Percentiles rank a stretch among this genome's conserved stretches.
These are phyloP conservation scores for Phyllosticta citrichinensis DNA, from an alignment of 2,329 filamentous ascomycete species.

Conservation along the genomic window DNA sequence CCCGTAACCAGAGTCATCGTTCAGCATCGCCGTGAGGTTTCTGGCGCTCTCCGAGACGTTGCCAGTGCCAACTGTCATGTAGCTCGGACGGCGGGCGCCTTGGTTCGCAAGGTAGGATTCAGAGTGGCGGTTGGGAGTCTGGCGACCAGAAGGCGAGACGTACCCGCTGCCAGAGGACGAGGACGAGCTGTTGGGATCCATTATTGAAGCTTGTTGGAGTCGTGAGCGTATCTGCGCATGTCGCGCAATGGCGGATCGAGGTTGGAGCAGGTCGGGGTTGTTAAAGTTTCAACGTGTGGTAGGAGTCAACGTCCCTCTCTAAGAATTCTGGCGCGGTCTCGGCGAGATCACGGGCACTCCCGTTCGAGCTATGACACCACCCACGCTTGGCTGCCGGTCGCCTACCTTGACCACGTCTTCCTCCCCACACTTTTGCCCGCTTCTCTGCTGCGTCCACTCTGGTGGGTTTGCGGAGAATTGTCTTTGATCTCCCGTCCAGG, in stretches of 20 bases:
- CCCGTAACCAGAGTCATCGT: conserved; percentile 86
- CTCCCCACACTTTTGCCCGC: conserved; percentile 7
- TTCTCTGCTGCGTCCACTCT: conserved; percentile 1
- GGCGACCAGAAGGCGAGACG: conserved; percentile 12
- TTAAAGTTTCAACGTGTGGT: not conserved
- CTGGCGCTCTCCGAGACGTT: conserved; percentile 72
- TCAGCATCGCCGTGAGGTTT: conserved; percentile 69
- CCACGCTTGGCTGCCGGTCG: not conserved
- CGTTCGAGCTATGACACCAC: not conserved
- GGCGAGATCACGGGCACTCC: not conserved
- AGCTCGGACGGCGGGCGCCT: conserved; percentile 44
- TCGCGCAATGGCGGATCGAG: conserved; percentile 15
- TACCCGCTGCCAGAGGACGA: conserved; percentile 17
- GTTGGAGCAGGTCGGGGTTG: not conserved
- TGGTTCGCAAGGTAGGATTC: conserved; percentile 8
- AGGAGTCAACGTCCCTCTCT: not conserved
- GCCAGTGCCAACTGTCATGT: conserved; percentile 82
- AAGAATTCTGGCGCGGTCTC: not conserved
- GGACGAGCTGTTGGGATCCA: conserved; percentile 1
- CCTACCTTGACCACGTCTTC: not conserved
- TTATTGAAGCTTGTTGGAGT: not conserved
- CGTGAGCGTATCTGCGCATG: conserved; percentile 19
- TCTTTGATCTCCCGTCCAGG: not conserved
- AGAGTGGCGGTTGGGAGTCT: conserved; percentile 14
- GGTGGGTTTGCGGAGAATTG: not conserved